These are phyloP conservation scores for Cutaneotrichosporon dermatis DNA, from an alignment of 1,284 basidiomycete genomes.

Conservation along the genomic window DNA sequence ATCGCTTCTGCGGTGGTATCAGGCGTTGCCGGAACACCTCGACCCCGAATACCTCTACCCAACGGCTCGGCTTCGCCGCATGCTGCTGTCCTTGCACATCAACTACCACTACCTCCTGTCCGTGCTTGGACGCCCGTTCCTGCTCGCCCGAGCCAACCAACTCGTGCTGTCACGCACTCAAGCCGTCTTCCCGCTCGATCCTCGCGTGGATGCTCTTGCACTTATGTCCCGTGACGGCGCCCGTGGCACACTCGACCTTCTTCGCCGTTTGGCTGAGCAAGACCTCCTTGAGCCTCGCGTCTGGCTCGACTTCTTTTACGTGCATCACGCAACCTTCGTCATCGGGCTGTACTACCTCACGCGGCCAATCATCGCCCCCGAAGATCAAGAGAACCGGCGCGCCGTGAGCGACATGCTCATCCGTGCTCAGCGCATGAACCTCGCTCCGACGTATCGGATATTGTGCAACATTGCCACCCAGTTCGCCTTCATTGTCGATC, in stretches of 20 bases:
- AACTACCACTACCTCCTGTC: constrained; percentile 19
- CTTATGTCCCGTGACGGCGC: constrained; percentile 9
- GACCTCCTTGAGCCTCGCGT: constrained; percentile 11
- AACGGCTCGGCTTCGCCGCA: constrained; percentile 8
- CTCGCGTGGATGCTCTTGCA: constrained; percentile 4
- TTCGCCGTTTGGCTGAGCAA: constrained; percentile 2
- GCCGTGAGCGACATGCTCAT: constrained; percentile 2
- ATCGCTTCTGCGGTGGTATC: constrained; percentile 14
- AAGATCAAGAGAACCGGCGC: background rate
- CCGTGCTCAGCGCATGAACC: constrained; percentile 5
- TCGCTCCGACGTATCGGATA: constrained; percentile 23
- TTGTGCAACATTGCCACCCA: constrained; percentile 25
- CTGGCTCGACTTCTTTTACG: constrained; percentile 22
- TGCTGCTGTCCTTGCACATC: constrained; percentile 12
- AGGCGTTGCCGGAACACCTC: constrained; percentile 9
- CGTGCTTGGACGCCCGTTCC: constrained; percentile 19
- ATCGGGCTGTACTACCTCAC: constrained; percentile 17
- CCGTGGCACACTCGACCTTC: constrained; percentile 10
- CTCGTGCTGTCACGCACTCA: constrained; percentile 11
- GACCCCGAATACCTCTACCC: background rate
- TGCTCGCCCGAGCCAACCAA: constrained; percentile 10
- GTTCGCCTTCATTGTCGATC: constrained; percentile 16
- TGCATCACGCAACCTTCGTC: constrained; percentile 24
- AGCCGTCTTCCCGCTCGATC: background rate
- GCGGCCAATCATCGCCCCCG: constrained; percentile 1